These are phyloP conservation scores for Amanita rubescens DNA, from an alignment of 768 basidiomycete species.

Conservation along the genomic window DNA sequence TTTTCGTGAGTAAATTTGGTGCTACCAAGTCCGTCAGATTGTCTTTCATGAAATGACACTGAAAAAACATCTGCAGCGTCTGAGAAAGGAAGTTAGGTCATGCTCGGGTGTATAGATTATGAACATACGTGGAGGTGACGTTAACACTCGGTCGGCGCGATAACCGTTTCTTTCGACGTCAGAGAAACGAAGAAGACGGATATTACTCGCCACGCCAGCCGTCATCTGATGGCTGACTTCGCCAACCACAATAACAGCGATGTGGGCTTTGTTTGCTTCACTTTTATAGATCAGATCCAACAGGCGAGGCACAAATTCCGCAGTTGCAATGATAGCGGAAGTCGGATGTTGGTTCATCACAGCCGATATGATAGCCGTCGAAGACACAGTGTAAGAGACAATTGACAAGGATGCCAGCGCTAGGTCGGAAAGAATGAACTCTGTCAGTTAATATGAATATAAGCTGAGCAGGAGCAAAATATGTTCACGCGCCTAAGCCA, in stretches of 20 bases:
- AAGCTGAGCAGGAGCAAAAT: not conserved
- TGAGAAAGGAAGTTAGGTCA: slow-evolving; percentile 16
- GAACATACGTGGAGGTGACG: slow-evolving; percentile 46
- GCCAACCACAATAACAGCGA: slow-evolving; percentile 68
- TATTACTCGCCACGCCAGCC: slow-evolving; percentile 41
- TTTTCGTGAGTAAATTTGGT: slow-evolving; percentile 77
- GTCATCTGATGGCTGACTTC: slow-evolving; percentile 41
- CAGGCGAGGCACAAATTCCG: slow-evolving; percentile 56
- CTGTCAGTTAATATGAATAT: slow-evolving; percentile 26
- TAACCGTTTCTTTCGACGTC: slow-evolving; percentile 66
- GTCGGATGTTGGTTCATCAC: slow-evolving; percentile 61
- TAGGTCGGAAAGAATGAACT: slow-evolving; percentile 74
- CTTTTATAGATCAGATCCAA: slow-evolving; percentile 67
- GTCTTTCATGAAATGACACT: slow-evolving; percentile 52
- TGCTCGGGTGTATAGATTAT: not conserved
- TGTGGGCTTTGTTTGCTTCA: slow-evolving; percentile 35
- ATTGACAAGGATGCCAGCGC: slow-evolving; percentile 68
- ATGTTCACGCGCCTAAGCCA: slow-evolving; percentile 48
- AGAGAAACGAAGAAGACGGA: slow-evolving; percentile 56
- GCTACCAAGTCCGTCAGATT: slow-evolving; percentile 47
- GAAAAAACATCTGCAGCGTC: slow-evolving; percentile 61
- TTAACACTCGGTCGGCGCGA: slow-evolving; percentile 36
- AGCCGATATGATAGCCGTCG: slow-evolving; percentile 51
- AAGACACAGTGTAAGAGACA: slow-evolving; percentile 57
- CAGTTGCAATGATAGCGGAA: slow-evolving; percentile 67